These are phyloP conservation scores for Saccharomycopsis babjevae DNA, from an alignment of 805 yeast genomes.

Conservation along the genomic window DNA sequence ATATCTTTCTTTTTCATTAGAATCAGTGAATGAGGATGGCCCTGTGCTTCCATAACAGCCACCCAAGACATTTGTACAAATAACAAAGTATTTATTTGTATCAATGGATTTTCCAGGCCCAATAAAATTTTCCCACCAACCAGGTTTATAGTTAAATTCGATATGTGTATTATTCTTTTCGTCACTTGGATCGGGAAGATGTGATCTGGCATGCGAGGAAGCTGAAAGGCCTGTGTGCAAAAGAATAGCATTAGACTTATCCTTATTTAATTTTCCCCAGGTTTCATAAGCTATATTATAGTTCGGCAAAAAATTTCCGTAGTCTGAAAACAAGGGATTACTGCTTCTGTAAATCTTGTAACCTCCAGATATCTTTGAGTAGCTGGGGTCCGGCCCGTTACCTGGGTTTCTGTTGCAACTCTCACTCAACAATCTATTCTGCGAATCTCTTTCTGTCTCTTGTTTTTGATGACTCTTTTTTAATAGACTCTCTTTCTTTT, in stretches of 20 bases:
- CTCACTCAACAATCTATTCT: too few species aligned
- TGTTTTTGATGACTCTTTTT: neutral
- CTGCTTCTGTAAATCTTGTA: slow-evolving; percentile 46
- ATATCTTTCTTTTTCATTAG: slow-evolving; percentile 38
- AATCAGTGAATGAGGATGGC: slow-evolving; percentile 71
- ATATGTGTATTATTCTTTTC: neutral
- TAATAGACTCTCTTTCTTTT: slow-evolving; percentile 28
- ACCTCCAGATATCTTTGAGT: slow-evolving; percentile 59
- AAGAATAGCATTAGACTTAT: slow-evolving; percentile 61
- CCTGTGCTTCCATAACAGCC: slow-evolving; percentile 96
- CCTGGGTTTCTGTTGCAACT: slow-evolving; percentile 24
- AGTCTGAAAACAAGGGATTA: slow-evolving; percentile 62
- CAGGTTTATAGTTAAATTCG: slow-evolving; percentile 34
- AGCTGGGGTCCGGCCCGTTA: slow-evolving; percentile 80
- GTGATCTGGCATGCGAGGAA: slow-evolving; percentile 87
- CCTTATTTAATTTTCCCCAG: slow-evolving; percentile 69
- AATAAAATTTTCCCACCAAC: slow-evolving; percentile 95
- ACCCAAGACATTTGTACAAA: slow-evolving; percentile 87
- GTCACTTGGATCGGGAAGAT: slow-evolving; percentile 43
- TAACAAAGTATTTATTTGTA: slow-evolving; percentile 68
- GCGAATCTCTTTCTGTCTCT: neutral
- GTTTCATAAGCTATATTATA: slow-evolving; percentile 85
- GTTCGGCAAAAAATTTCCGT: slow-evolving; percentile 68
- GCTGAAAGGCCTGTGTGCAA: slow-evolving; percentile 90
- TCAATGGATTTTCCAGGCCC: slow-evolving; percentile 72